Percentiles rank a stretch among this genome's conserved stretches.
phyloP scores from a whole-genome alignment of 768 basidiomycete genomes.

The Rhodotorula diobovata region DNA sequence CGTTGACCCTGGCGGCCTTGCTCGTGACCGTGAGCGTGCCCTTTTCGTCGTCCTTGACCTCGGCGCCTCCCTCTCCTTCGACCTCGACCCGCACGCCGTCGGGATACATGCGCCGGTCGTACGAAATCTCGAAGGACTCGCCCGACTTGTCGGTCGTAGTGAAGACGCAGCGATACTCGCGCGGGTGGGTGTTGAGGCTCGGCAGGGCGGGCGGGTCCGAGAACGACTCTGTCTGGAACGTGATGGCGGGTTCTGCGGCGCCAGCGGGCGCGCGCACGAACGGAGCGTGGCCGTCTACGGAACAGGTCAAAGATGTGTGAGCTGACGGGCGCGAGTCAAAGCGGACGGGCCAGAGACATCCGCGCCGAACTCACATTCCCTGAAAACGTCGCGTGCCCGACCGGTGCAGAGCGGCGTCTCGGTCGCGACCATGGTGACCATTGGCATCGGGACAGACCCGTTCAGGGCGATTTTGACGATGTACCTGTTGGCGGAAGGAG shows the following conservation, averaged over 20 bases:
- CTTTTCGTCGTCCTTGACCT: constrained; percentile 3
- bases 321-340: neutral
- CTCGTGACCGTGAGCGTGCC: constrained; percentile 14
- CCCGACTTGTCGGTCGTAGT: constrained; percentile 13
- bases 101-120: constrained; percentile 38
- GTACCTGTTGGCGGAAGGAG: neutral
- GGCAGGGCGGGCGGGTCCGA: constrained; percentile 18
- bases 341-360: neutral
- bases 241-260: constrained; percentile 6
- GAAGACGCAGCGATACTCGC: constrained; percentile 27
- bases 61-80: constrained; percentile 22
- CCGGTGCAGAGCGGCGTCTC: constrained; percentile 36
- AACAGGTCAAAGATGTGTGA: too few species aligned
- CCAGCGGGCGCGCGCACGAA: constrained; percentile 8
- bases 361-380: too few species aligned
- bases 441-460: constrained; percentile 25
- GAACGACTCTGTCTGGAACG: constrained; percentile 32
- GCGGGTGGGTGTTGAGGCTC: constrained; percentile 6
- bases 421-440: constrained; percentile 30
- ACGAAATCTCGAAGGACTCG: constrained; percentile 31
- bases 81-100: constrained; percentile 25
- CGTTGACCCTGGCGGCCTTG: neutral
- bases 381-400: constrained; percentile 20
- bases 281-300: constrained; percentile 33
- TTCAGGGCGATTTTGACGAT: constrained; percentile 34